Base-by-base conservation (phyloP, 306 rosid genomes). In the Leucaena leucocephala region DNA sequence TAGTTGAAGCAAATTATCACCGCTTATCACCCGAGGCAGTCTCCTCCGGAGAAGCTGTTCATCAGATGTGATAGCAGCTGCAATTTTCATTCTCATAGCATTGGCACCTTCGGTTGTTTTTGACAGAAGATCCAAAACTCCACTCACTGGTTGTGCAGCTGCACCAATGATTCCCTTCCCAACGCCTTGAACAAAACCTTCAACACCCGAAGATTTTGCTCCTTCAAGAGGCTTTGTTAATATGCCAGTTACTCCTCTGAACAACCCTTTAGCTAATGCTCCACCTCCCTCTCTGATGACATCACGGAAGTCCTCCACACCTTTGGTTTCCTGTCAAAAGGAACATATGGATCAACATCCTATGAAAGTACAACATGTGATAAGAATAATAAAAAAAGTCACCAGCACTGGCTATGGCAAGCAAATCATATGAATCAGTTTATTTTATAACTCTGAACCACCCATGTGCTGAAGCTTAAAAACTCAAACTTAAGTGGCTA, bases 151-250 rank as follows among this genome's bases (percentile, higher is more conserved):
- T 76, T 95, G 99, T 15, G 99, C 98, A 82, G 99, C 99, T 50
- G 94, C 99, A 73, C 99, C 99, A 66, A 95, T 93, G 77, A 95
- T 87, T 74, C 99, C 99, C 88, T 89, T 95, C 63, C 99, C 99
- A 86, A 95, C 97, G 72, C 99, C 99, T 89, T 95, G 99, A 85
- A 95, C 99, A 91, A 95, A 95, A 79, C 99, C 99, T 89, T 95
- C 99, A 33, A 95, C 96, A 34, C 99, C 99, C 73, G 98, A 95
- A 86, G 85, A 13, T 87, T 95, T 95, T 62, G 99, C 99, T 66
- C 99, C 99, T 89, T 95, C 99, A 38, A 95, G 93, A 81, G 99
- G 99, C 84, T 95, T 95, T 72, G 98, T 93, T 72, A 95, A 85
- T 86, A 95, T 95, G 72, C 99, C 99, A 77, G 98, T 95, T 52